Conservation (phyloP, 225 moss, liverwort and hornwort genomes). For the Pseudoscleropodium purum region DNA sequence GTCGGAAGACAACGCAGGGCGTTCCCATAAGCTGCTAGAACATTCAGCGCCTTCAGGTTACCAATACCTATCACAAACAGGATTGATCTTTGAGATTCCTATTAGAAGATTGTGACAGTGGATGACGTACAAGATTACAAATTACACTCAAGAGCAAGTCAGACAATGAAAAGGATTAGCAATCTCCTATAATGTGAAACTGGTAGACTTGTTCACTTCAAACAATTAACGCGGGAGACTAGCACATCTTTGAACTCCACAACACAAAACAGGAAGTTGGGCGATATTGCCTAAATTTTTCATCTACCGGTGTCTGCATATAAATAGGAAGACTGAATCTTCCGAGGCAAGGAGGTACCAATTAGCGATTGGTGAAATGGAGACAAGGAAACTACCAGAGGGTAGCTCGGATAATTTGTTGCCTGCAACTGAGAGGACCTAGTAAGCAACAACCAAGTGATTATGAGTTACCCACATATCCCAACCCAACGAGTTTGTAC, state of each 20-base stretch:
- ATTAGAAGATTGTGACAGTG: neutral
- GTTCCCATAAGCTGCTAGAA: conserved; percentile 72
- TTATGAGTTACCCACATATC: neutral
- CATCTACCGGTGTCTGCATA: neutral
- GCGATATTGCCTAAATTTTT: neutral
- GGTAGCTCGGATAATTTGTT: conserved; percentile 63
- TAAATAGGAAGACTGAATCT: neutral
- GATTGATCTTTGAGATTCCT: neutral
- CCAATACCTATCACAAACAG: conserved; percentile 47
- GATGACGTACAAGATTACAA: neutral
- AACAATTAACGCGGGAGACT: neutral
- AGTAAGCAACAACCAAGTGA: conserved; percentile 8
- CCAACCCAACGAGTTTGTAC: neutral
- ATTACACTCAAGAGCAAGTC: neutral
- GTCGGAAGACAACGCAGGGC: conserved; percentile 43
- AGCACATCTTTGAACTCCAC: neutral
- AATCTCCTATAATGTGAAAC: neutral
- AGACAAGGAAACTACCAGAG: conserved; percentile 26
- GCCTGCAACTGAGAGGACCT: conserved; percentile 84
- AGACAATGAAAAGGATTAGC: neutral
- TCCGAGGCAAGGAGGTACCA: neutral
- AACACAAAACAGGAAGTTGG: neutral
- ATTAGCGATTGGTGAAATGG: neutral
- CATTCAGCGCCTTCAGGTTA: conserved; percentile 45
- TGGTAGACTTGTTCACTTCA: neutral